A percentile compares a stretch with the other conserved stretches of the same genome.
Conservation (phyloP, 495 filamentous ascomycete species). For the Xylaria bambusicola region DNA sequence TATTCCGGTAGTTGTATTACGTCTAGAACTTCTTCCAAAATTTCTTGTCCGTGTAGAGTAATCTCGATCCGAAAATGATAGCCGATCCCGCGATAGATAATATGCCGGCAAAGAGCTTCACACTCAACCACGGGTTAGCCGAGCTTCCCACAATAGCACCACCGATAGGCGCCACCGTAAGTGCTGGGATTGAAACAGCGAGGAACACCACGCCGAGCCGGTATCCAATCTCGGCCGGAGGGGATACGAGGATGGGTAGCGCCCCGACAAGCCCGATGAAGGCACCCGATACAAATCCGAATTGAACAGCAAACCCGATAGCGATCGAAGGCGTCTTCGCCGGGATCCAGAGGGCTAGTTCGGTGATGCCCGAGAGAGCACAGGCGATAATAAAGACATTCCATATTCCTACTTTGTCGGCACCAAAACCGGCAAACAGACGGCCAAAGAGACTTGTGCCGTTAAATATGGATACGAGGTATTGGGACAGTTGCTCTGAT, state of each 20-base stretch:
- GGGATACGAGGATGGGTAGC: conserved; percentile 16
- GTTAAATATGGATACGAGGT: conserved; percentile 65
- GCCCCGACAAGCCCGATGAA: conserved; percentile 17
- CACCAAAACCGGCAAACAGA: conserved; percentile 58
- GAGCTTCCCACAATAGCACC: conserved; percentile 17
- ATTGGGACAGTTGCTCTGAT: conserved; percentile 50
- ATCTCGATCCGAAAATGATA: conserved; percentile 16
- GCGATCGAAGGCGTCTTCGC: conserved; percentile 3
- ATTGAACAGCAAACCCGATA: conserved; percentile 10
- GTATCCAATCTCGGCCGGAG: conserved; percentile 18
- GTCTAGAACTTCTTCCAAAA: background rate
- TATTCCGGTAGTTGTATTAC: background rate
- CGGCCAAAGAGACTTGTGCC: conserved; percentile 37
- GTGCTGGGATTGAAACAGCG: conserved; percentile 35
- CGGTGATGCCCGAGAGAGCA: conserved; percentile 54
- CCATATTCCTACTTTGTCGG: conserved; percentile 63
- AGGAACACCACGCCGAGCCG: conserved; percentile 37
- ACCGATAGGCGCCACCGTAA: conserved; percentile 20
- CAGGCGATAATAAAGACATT: conserved; percentile 58
- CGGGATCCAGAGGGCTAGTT: conserved; percentile 64
- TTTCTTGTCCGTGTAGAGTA: conserved; percentile 8
- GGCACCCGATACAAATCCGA: conserved; percentile 19
- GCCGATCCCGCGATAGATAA: conserved; percentile 24
- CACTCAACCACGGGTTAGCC: conserved; percentile 10
- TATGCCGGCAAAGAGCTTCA: conserved; percentile 24